A percentile compares a stretch with the other conserved stretches of the same genome.
Evolutionary conservation across 306 rosid genomes (phyloP).

Genomic region (Fragaria iinumae): DNA sequence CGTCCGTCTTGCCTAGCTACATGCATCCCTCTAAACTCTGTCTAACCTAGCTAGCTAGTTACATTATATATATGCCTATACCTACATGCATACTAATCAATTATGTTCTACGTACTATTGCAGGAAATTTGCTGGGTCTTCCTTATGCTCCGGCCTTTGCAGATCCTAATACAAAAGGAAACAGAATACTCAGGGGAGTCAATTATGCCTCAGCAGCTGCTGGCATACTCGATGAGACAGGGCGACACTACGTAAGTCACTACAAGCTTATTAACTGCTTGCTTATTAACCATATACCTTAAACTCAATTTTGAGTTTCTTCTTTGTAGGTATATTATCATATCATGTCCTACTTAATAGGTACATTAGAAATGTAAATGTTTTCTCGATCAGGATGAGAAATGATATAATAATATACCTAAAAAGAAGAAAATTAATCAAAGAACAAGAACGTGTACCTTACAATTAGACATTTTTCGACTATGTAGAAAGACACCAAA

Average conservation of each 20-base stretch:
- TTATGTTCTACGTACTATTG: background rate
- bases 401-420: too few relatives aligned
- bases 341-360: too few relatives aligned
- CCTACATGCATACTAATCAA: background rate
- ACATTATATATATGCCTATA: too few relatives aligned
- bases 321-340: too few relatives aligned
- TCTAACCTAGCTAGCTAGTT: background rate
- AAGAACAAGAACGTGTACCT: too few relatives aligned
- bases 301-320: too few relatives aligned
- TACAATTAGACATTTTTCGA: too few relatives aligned
- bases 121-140: slow-evolving; percentile 66
- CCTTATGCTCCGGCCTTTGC: slow-evolving; percentile 63
- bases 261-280: background rate
- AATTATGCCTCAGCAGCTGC: slow-evolving; percentile 77
- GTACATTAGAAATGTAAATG: too few relatives aligned
- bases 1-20: background rate
- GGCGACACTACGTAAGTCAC: slow-evolving; percentile 56
- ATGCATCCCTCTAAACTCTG: background rate
- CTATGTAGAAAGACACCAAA: too few relatives aligned
- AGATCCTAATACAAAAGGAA: slow-evolving; percentile 48
- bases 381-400: too few relatives aligned
- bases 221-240: slow-evolving; percentile 80
- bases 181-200: slow-evolving; percentile 54
- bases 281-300: too few relatives aligned
- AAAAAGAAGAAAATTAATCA: too few relatives aligned